phyloP scores from a whole-genome alignment of 1,139 yeast species.

The Blastobotrys arbuscula region DNA sequence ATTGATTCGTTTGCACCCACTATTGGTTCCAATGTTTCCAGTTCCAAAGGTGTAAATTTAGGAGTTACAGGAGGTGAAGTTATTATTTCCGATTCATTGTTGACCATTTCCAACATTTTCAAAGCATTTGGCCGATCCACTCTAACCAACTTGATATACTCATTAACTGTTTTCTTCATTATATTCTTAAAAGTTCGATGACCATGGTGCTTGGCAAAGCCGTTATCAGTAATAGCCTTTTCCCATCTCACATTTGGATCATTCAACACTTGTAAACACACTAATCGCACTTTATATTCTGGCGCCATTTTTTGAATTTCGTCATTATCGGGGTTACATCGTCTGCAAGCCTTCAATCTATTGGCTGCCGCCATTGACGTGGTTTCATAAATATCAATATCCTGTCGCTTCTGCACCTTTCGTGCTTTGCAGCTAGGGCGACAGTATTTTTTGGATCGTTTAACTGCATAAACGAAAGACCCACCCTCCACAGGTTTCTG shows the following conservation, averaged over 20 bases:
- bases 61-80: too few relatives aligned
- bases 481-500: background rate
- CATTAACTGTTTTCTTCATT: constrained; percentile 14
- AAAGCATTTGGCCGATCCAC: background rate
- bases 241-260: constrained; percentile 7
- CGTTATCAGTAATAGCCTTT: constrained; percentile 7
- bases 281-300: constrained; percentile 4
- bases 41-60: too few relatives aligned
- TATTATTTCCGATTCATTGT: too few relatives aligned
- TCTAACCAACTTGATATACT: constrained; percentile 1
- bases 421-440: constrained; percentile 21
- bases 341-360: constrained; percentile 16
- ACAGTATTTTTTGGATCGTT: constrained; percentile 11
- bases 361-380: constrained; percentile 10
- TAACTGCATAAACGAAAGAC: constrained; percentile 4
- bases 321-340: constrained; percentile 18
- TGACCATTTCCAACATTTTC: background rate
- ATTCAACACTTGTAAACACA: constrained; percentile 3
- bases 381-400: constrained; percentile 5
- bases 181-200: constrained; percentile 17
- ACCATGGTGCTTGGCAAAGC: constrained; percentile 16
- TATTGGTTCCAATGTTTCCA: too few relatives aligned
- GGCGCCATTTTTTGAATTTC: constrained; percentile 5
- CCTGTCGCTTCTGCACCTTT: background rate
- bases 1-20: too few relatives aligned